phyloP scores from a whole-genome alignment of 768 basidiomycete species.

The Mycena rosella region DNA sequence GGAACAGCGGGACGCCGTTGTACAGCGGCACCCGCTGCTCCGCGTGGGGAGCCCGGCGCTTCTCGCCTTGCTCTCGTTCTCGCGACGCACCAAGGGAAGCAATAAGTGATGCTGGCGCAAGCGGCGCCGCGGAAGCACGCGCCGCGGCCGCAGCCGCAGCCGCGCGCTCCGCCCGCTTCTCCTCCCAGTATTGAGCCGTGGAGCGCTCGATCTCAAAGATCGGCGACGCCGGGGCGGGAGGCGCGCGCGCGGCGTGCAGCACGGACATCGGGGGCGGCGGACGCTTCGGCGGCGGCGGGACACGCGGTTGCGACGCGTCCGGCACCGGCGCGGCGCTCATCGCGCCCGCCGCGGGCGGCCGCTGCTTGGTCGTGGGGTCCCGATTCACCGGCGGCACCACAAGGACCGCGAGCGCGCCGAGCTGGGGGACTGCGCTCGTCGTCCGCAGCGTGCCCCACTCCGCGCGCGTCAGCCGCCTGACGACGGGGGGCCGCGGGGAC shows the following conservation, averaged over 20 bases:
- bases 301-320: neutral
- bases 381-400: slow-evolving; percentile 76
- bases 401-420: slow-evolving; percentile 74
- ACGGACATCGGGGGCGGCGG: slow-evolving; percentile 23
- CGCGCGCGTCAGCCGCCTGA: slow-evolving; percentile 73
- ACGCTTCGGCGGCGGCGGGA: slow-evolving; percentile 5
- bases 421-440: slow-evolving; percentile 61
- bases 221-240: neutral
- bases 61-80: neutral
- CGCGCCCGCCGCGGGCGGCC: slow-evolving; percentile 45
- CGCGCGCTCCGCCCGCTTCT: neutral
- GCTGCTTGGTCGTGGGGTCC: slow-evolving; percentile 58
- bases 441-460: slow-evolving; percentile 67
- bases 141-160: neutral
- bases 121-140: neutral
- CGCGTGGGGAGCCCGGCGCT: slow-evolving; percentile 36
- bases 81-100: neutral
- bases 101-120: neutral
- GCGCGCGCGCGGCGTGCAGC: slow-evolving; percentile 20
- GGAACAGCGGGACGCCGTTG: slow-evolving; percentile 75
- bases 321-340: slow-evolving; percentile 17
- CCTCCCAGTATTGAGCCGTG: slow-evolving; percentile 5
- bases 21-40: slow-evolving; percentile 69
- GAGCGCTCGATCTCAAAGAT: neutral
- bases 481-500: slow-evolving; percentile 48